Percentiles rank a stretch among this genome's conserved stretches.
Conservation (phyloP, 2,329 filamentous ascomycete species). For the Diaporthe humulicola region DNA sequence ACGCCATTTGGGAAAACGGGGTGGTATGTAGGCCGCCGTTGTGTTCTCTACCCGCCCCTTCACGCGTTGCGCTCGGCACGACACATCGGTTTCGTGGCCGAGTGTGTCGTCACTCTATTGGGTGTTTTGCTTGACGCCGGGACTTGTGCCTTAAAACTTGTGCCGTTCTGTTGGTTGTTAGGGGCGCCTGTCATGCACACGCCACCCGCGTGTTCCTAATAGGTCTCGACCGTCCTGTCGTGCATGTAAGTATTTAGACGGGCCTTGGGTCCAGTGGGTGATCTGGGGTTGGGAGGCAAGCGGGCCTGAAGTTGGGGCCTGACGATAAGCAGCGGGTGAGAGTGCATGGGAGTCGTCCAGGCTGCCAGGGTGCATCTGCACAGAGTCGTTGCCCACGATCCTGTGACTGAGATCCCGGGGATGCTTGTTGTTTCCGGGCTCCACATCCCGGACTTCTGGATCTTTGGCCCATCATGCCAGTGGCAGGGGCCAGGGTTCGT, state of each 20-base stretch:
- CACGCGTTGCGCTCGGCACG: slow-evolving; percentile 24
- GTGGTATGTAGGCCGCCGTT: slow-evolving; percentile 1
- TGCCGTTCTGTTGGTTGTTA: neutral
- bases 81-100: neutral
- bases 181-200: neutral
- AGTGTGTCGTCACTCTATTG: neutral
- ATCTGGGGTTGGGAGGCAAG: slow-evolving; percentile 8
- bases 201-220: neutral
- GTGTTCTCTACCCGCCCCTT: slow-evolving; percentile 4
- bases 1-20: neutral
- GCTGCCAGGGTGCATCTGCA: slow-evolving; percentile 22
- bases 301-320: slow-evolving; percentile 26
- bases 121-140: slow-evolving; percentile 2
- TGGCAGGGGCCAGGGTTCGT: slow-evolving; percentile 22
- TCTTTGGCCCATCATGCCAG: slow-evolving; percentile 16
- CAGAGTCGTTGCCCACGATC: slow-evolving; percentile 1
- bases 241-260: neutral
- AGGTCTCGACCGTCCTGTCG: slow-evolving; percentile 16
- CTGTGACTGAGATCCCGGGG: slow-evolving; percentile 23
- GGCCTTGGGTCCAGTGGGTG: neutral
- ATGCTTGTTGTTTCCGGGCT: slow-evolving; percentile 22
- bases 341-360: slow-evolving; percentile 11
- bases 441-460: slow-evolving; percentile 29
- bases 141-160: neutral
- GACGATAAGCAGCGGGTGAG: neutral